phyloP scores from a whole-genome alignment of 306 rosid species.

The Lathyrus sativus region DNA sequence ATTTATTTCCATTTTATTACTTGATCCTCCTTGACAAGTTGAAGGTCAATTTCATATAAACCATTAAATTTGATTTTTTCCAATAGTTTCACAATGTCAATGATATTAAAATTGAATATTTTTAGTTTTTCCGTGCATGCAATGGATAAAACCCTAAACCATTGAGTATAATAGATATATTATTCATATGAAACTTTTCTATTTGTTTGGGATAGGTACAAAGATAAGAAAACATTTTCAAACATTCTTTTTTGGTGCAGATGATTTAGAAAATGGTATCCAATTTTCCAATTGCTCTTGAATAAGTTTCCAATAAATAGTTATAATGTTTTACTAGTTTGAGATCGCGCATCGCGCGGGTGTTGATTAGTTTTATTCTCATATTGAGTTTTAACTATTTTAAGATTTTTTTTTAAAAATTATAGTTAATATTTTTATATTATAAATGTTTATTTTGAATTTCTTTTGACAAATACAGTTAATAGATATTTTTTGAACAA shows the following conservation, averaged over 20 bases:
- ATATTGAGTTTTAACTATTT: too few relatives aligned
- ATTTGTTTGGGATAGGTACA: neutral
- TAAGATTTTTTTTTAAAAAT: too few relatives aligned
- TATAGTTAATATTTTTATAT: too few relatives aligned
- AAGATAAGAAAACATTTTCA: neutral
- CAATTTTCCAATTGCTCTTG: neutral
- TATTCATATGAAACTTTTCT: neutral
- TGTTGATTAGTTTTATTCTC: too few relatives aligned
- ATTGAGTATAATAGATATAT: neutral
- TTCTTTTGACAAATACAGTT: too few relatives aligned
- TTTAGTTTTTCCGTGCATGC: neutral
- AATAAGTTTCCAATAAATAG: neutral
- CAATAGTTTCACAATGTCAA: neutral
- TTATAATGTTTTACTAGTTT: too few relatives aligned
- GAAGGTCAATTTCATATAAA: neutral
- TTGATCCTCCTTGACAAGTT: neutral
- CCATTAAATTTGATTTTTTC: neutral
- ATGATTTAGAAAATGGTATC: neutral
- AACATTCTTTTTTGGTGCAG: neutral
- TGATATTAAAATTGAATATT: neutral
- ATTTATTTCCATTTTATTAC: neutral
- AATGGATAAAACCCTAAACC: neutral
- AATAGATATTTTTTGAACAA: too few relatives aligned
- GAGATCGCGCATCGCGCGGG: too few relatives aligned
- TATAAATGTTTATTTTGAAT: too few relatives aligned